Conservation (phyloP, 305 asterid species). For the Solanum chacoense region DNA sequence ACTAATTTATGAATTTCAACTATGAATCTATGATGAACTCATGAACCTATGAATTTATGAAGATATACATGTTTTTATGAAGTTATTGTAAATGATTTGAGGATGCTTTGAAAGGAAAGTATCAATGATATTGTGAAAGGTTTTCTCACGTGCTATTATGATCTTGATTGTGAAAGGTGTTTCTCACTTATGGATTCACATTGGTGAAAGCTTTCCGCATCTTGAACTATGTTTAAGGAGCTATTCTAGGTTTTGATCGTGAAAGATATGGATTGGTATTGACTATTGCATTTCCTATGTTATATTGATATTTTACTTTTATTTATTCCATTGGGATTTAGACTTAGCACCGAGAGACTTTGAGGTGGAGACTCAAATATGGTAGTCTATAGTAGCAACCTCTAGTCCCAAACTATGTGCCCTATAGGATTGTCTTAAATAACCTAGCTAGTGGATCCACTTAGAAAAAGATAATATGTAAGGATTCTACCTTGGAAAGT, state of each 20-base stretch:
- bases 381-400: background rate
- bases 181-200: background rate
- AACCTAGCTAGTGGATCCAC: background rate
- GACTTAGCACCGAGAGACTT: background rate
- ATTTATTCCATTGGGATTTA: background rate
- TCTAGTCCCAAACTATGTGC: background rate
- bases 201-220: background rate
- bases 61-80: background rate
- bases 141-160: background rate
- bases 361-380: background rate
- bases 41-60: background rate
- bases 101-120: background rate
- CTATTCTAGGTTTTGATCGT: background rate
- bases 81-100: background rate
- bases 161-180: background rate
- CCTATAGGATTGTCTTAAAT: background rate
- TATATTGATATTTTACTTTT: background rate
- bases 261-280: background rate
- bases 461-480: background rate
- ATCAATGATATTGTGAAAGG: background rate
- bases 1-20: background rate
- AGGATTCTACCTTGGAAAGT: background rate
- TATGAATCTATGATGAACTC: background rate
- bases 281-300: background rate
- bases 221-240: background rate